Conservation (phyloP, 2,329 filamentous ascomycete species). For the Xylariaceae sp. region DNA sequence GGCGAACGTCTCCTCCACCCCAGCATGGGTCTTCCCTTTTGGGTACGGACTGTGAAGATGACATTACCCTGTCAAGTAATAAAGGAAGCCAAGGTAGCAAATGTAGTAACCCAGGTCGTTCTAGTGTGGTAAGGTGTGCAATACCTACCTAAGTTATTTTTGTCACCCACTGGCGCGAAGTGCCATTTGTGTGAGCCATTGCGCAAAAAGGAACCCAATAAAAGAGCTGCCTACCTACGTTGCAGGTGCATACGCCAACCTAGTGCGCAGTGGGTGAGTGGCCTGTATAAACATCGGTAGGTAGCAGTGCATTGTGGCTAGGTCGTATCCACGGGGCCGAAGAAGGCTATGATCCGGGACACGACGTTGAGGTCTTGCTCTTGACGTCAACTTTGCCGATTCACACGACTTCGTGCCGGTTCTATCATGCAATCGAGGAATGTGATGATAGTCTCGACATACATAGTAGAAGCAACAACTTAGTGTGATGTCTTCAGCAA, state of each 20-base stretch:
- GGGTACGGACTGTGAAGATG: background rate
- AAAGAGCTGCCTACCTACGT: no score
- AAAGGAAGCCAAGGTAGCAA: background rate
- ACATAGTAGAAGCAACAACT: background rate
- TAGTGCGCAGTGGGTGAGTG: no score
- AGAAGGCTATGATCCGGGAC: background rate
- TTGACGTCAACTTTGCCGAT: background rate
- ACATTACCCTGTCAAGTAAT: background rate
- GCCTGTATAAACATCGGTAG: background rate
- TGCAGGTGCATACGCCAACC: no score
- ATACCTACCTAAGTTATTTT: constrained; percentile 15
- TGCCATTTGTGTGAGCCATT: constrained; percentile 13
- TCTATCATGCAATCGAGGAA: background rate
- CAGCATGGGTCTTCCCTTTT: constrained; percentile 10
- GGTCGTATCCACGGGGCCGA: background rate
- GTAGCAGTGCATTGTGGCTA: background rate
- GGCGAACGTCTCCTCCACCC: constrained; percentile 13
- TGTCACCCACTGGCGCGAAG: constrained; percentile 8
- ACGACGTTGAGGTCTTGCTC: background rate
- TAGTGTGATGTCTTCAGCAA: background rate
- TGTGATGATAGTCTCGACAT: background rate
- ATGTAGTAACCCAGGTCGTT: background rate
- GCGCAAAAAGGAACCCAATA: background rate
- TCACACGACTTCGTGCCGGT: background rate
- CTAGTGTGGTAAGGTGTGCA: background rate